Evolutionary conservation across 2,329 filamentous ascomycete genomes (phyloP).

Genomic region (Aureobasidium sp.): DNA sequence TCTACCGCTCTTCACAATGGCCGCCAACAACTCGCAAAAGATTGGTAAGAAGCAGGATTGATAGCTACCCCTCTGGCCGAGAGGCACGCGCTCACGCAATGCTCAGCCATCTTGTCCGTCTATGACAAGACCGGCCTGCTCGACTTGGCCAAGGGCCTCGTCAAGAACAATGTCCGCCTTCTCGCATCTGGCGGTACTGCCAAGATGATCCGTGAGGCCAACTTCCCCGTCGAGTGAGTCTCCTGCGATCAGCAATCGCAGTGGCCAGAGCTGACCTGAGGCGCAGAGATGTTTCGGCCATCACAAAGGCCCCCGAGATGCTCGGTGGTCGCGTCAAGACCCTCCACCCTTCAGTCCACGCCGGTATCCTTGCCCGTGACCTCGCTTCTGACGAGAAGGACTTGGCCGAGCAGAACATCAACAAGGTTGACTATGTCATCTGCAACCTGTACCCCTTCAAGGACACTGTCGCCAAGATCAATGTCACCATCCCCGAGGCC

Average conservation of each 20-base stretch:
- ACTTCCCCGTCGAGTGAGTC: constrained; percentile 84
- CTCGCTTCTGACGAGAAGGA: constrained; percentile 96
- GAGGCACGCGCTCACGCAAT: constrained; percentile 11
- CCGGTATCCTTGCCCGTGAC: constrained; percentile 86
- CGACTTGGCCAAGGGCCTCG: constrained; percentile 84
- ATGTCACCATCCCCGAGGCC: constrained; percentile 91
- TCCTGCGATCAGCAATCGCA: background rate
- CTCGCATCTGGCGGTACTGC: constrained; percentile 92
- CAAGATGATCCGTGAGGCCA: constrained; percentile 92
- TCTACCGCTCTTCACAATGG: background rate
- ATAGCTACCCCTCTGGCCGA: background rate
- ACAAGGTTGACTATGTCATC: constrained; percentile 89
- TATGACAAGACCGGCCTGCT: constrained; percentile 97
- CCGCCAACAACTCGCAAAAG: constrained; percentile 13
- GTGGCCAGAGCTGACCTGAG: background rate
- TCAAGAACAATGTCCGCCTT: constrained; percentile 83
- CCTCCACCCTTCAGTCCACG: constrained; percentile 71
- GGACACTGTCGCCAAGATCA: constrained; percentile 93
- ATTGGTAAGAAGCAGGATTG: constrained; percentile 14
- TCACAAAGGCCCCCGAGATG: constrained; percentile 94
- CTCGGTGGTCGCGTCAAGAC: constrained; percentile 89
- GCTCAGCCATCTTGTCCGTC: constrained; percentile 81
- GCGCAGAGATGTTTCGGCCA: constrained; percentile 87
- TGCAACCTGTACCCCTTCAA: constrained; percentile 99
- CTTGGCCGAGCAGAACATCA: constrained; percentile 86